Evolutionary conservation across 176 grass and related monocot species (phyloP), one percentile per base, ranked within the genome.

Genomic region (Aegilops bicornis): DNA sequence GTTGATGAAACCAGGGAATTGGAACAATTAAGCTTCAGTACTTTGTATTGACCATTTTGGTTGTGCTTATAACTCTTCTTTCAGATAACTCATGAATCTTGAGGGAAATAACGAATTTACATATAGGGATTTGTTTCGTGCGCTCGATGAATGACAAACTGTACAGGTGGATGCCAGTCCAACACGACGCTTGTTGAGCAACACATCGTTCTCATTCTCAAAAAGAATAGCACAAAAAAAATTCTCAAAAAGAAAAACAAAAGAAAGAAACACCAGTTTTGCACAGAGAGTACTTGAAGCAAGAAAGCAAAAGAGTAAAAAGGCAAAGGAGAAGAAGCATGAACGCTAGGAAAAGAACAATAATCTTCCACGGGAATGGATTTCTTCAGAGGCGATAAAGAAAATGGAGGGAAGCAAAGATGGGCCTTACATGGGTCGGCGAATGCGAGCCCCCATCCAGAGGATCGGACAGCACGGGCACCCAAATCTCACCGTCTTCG

Each of bases 81-180:
- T 50, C 42, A 73, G 37, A 23, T 25, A 24, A 73, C 37, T 73
- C 48, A 50, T 17, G 48, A 73, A 24, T 45, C n/a, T 7, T 43
- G 42, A 73, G 37, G 25, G 42, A 42, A 73, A 43, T 15, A 73
- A 13, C 37, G 13, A 43, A 73, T 43, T 25, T 73, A 39, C 69
- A 73, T 73, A 22, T 12, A 43, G 69, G 36, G 37, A 43, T 42
- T 24, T 42, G 10, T 72, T 72, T 72, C 5, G 33, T 72, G 36
- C 69, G 39, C 20, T 40, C 9, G 20, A 72, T 72, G 36, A 36
- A 72, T 72, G 68, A 5, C 36, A 71, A 35, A 40, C 37, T 40
- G 68, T 71, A 71, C 68, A 71, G 37, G 68, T 39, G 68, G 63
- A 64, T 50, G 66, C 66, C 66, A 36, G 32, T 70, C 67, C 32